phyloP scores from a whole-genome alignment of 208 protist species.

The Crithidia mellificae region DNA sequence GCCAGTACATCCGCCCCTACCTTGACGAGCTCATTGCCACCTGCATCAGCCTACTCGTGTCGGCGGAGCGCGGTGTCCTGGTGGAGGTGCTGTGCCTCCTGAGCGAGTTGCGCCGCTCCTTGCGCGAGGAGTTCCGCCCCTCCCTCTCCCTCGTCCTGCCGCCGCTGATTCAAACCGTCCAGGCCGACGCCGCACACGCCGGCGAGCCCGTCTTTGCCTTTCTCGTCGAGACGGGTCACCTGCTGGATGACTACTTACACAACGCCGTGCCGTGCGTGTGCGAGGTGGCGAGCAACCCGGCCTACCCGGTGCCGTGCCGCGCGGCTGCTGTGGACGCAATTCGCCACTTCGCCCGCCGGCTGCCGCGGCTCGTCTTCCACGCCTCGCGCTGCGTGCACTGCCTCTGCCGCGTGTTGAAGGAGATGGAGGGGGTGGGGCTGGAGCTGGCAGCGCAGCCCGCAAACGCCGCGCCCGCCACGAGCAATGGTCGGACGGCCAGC shows the following conservation, averaged over 20 bases:
- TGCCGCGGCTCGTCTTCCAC: conserved; percentile 70
- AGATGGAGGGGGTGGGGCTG: conserved; percentile 40
- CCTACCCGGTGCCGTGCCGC: conserved; percentile 55
- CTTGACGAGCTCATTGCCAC: conserved; percentile 61
- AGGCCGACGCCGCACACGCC: conserved; percentile 54
- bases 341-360: conserved; percentile 65
- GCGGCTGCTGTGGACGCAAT: conserved; percentile 64
- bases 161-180: conserved; percentile 61
- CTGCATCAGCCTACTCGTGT: conserved; percentile 55
- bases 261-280: conserved; percentile 81
- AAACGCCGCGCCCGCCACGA: not conserved
- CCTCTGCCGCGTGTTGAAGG: conserved; percentile 77
- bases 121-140: conserved; percentile 85
- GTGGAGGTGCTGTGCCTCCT: conserved; percentile 70
- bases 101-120: conserved; percentile 62
- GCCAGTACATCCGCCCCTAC: conserved; percentile 71
- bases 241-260: conserved; percentile 81
- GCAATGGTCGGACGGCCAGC: conserved; percentile 2
- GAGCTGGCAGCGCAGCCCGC: conserved; percentile 4
- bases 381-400: conserved; percentile 81
- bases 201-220: conserved; percentile 77
- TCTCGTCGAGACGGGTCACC: conserved; percentile 66
- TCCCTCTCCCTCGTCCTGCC: conserved; percentile 74
- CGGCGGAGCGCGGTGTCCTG: conserved; percentile 62
- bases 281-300: conserved; percentile 67